Conservation (phyloP, 1,284 basidiomycete genomes). For the Boletus mariae region DNA sequence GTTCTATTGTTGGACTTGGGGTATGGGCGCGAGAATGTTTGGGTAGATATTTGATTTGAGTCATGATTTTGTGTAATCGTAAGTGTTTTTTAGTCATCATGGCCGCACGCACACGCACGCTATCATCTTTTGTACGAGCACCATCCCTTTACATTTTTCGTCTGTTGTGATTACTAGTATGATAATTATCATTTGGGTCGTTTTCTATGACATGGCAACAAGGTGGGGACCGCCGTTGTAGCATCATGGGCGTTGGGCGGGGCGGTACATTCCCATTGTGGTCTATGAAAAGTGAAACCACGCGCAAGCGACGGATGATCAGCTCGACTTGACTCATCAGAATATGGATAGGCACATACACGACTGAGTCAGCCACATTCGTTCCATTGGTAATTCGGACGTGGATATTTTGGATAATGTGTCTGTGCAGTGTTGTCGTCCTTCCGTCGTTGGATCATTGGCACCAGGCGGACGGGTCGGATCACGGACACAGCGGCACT, state of each 20-base stretch:
- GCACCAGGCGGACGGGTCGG: not conserved
- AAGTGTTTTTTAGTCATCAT: constrained; percentile 1
- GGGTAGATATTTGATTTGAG: not conserved
- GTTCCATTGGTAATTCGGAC: not conserved
- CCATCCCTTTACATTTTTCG: not conserved
- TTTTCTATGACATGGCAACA: too few relatives aligned
- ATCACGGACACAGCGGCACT: not conserved
- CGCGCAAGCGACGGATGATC: too few relatives aligned
- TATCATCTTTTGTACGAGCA: constrained; percentile 13
- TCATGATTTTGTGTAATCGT: constrained; percentile 1
- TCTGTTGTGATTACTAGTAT: constrained; percentile 1
- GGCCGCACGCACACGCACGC: not conserved
- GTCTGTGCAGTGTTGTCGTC: not conserved
- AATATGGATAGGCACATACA: not conserved
- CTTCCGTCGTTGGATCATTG: not conserved
- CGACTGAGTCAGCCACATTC: not conserved
- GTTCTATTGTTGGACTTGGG: not conserved
- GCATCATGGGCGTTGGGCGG: too few relatives aligned
- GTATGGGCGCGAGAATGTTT: not conserved
- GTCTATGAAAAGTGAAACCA: too few relatives aligned
- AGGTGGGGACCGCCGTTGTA: too few relatives aligned
- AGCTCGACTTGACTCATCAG: too few relatives aligned
- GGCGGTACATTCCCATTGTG: too few relatives aligned
- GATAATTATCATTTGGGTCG: not conserved
- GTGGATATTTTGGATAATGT: too few relatives aligned